Base-by-base conservation (phyloP, 106 monocot genomes). In the Allium sativum region DNA sequence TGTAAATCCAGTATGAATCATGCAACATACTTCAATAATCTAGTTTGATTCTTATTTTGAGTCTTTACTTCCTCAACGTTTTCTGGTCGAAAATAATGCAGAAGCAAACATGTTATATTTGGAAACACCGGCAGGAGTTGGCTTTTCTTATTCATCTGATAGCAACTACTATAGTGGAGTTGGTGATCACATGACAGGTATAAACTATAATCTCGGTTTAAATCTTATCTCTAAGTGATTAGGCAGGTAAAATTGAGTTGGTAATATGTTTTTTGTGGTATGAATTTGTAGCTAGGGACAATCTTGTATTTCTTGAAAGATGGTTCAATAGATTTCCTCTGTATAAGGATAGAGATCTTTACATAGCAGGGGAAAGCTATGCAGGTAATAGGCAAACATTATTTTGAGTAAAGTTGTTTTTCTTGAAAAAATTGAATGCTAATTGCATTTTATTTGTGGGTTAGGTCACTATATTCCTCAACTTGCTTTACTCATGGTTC, bases 381-480 rank as follows among this genome's bases (percentile, higher is more conserved):
- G 94, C 89, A 69, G 87, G 86, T 86, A 21, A 56, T 11, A 56
- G 12, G 6, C 9, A 12, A 53, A 53, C 53, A 7, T 15, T 1
- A 1, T 15, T 7, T 14, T 53, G 15, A 10, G 15, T 13, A 15
- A 15, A 53, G 2, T 0, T 0, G 0, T 0, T 0, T 11, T 53
- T 12, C 53, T 10, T 31, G 31, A 31, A 31, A 5, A 31, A 53
- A 0, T 18, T 53, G 56, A 56, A 56, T 56, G 21, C 9, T 7
- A 21, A 21, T 7, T 56, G 5, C 18, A 9, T 21, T 1, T 56
- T 56, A 56, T 10, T 65, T 52, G 18, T 46, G 11, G 11, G 13
- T 73, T 80, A 86, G 93, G 94, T 18, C 94, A 94, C 56, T 96
- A 96, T 58, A 70, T 96, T 53, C 95, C 95, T 7, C 95, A 96